These are phyloP conservation scores for Dendrostoma leiphaemia DNA, from an alignment of 2,329 filamentous ascomycete species.

Conservation along the genomic window DNA sequence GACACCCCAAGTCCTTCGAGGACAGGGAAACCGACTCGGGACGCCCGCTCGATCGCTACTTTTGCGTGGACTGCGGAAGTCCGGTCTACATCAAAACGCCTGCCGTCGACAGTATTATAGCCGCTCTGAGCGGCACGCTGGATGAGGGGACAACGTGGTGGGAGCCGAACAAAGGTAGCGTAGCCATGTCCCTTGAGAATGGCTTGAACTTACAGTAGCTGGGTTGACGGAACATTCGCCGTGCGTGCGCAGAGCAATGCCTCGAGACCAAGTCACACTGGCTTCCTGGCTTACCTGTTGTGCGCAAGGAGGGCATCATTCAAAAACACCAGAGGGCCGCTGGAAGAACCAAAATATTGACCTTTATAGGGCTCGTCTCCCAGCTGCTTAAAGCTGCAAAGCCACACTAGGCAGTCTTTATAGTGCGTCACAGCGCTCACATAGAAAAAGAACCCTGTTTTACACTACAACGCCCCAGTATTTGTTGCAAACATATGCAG, in stretches of 20 bases:
- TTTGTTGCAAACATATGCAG: too few relatives aligned
- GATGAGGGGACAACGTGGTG: slow-evolving; percentile 5
- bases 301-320: slow-evolving; percentile 3
- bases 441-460: too few relatives aligned
- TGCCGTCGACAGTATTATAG: not conserved
- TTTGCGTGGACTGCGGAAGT: slow-evolving; percentile 11
- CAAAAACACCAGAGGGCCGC: slow-evolving; percentile 4
- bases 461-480: too few relatives aligned
- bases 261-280: slow-evolving; percentile 13
- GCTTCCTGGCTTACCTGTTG: slow-evolving; percentile 5
- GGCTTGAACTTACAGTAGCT: not conserved
- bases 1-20: slow-evolving; percentile 4
- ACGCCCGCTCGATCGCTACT: not conserved
- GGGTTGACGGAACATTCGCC: too few relatives aligned
- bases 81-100: slow-evolving; percentile 8
- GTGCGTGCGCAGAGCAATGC: slow-evolving; percentile 1
- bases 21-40: slow-evolving; percentile 1
- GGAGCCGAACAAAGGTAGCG: slow-evolving; percentile 8
- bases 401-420: too few relatives aligned
- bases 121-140: slow-evolving; percentile 7
- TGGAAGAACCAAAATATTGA: not conserved
- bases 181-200: not conserved
- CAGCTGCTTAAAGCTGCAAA: too few relatives aligned
- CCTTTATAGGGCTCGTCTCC: too few relatives aligned
- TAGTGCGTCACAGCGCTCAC: too few relatives aligned